Conservation (phyloP, 2,329 filamentous ascomycete genomes). For the Fusarium musae region DNA sequence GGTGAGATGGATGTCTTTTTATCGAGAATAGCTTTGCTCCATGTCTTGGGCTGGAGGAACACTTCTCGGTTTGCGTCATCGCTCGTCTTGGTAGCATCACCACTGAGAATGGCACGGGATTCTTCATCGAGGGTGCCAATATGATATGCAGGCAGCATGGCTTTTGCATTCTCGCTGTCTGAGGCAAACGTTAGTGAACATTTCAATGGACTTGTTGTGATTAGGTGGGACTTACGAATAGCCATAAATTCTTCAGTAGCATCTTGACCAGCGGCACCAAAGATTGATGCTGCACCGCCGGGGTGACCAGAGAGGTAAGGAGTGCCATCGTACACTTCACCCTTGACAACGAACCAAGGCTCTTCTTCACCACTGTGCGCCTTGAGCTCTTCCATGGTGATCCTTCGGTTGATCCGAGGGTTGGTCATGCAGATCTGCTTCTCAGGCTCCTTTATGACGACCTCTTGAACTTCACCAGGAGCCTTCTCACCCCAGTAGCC, state of each 20-base stretch:
- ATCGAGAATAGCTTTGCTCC: slow-evolving; percentile 79
- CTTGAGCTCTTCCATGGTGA: slow-evolving; percentile 78
- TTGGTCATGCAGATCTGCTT: slow-evolving; percentile 83
- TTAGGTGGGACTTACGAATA: slow-evolving; percentile 73
- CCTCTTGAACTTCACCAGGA: slow-evolving; percentile 59
- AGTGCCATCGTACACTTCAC: slow-evolving; percentile 90
- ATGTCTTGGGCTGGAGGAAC: slow-evolving; percentile 78
- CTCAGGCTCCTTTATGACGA: slow-evolving; percentile 58
- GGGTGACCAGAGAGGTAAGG: slow-evolving; percentile 84
- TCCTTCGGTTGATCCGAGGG: slow-evolving; percentile 68
- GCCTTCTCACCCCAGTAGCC: slow-evolving; percentile 85
- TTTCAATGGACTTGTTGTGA: too few species aligned
- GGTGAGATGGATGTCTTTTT: slow-evolving; percentile 75
- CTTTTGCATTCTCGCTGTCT: slow-evolving; percentile 93
- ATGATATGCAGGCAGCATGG: slow-evolving; percentile 88
- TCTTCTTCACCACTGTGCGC: slow-evolving; percentile 71
- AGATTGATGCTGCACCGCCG: slow-evolving; percentile 86
- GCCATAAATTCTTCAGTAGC: slow-evolving; percentile 89
- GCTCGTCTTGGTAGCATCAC: slow-evolving; percentile 48
- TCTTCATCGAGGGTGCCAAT: slow-evolving; percentile 78
- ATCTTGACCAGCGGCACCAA: slow-evolving; percentile 83
- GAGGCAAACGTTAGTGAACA: slow-evolving; percentile 40
- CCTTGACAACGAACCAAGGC: slow-evolving; percentile 90
- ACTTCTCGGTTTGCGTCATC: slow-evolving; percentile 59
- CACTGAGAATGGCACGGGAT: slow-evolving; percentile 64